Evolutionary conservation across 1,284 basidiomycete genomes (phyloP).

Genomic region (Pyrrhoderma lamaoense): DNA sequence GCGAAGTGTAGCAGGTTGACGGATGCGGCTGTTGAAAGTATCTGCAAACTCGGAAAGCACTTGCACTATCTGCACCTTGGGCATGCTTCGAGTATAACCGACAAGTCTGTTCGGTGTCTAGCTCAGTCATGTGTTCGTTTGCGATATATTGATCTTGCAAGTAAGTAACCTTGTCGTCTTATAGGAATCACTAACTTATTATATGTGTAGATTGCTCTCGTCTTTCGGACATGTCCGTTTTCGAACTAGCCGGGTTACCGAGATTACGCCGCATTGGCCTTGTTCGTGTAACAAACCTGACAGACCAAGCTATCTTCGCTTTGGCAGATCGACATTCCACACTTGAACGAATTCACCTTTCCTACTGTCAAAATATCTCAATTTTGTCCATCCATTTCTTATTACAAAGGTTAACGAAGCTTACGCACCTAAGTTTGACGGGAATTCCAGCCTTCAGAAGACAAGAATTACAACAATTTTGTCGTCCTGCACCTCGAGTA

Average conservation of each 20-base stretch:
- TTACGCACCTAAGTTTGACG: constrained; percentile 94
- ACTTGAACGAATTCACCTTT: constrained; percentile 93
- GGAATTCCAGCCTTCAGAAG: constrained; percentile 91
- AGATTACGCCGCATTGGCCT: constrained; percentile 94
- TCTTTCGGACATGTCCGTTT: constrained; percentile 90
- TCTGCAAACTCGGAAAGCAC: constrained; percentile 84
- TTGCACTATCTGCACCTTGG: constrained; percentile 95
- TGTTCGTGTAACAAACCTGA: constrained; percentile 87
- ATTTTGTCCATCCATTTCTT: constrained; percentile 90
- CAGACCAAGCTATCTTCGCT: constrained; percentile 87
- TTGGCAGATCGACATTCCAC: constrained; percentile 77
- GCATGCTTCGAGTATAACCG: constrained; percentile 85
- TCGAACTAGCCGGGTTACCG: constrained; percentile 82
- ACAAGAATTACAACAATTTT: constrained; percentile 84
- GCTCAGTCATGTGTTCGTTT: constrained; percentile 88
- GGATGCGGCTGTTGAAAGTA: constrained; percentile 78
- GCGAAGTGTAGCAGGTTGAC: constrained; percentile 88
- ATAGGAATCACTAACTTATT: constrained; percentile 11
- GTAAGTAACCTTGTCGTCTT: constrained; percentile 41
- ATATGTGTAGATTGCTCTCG: constrained; percentile 64
- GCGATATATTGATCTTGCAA: constrained; percentile 95
- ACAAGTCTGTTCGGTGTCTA: constrained; percentile 78
- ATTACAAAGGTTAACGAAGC: constrained; percentile 76
- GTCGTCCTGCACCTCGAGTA: constrained; percentile 82
- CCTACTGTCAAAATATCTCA: constrained; percentile 94